phyloP scores from a whole-genome alignment of 768 basidiomycete genomes.

The Xerocomus spinulosus region DNA sequence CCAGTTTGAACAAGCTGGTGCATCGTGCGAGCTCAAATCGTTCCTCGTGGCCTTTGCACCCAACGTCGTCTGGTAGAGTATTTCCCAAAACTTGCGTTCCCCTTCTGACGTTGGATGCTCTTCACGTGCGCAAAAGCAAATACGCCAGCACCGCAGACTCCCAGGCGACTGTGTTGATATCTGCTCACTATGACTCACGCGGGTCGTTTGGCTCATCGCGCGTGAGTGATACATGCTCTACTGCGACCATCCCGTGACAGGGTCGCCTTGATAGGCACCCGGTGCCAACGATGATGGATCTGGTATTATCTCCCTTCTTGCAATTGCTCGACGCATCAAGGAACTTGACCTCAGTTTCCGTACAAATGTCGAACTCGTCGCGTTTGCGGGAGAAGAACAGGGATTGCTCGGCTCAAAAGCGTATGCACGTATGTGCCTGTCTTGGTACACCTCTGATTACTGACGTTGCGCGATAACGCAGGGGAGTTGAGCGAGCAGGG shows the following conservation, averaged over 20 bases:
- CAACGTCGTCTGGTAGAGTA: conserved; percentile 74
- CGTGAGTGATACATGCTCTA: conserved; percentile 12
- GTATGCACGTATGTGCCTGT: conserved; percentile 64
- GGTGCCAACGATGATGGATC: conserved; percentile 64
- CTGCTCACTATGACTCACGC: conserved; percentile 88
- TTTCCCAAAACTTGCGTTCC: not conserved
- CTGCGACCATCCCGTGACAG: not conserved
- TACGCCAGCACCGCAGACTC: conserved; percentile 44
- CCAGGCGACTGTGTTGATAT: conserved; percentile 66
- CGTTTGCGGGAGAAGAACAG: conserved; percentile 92
- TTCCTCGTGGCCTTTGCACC: conserved; percentile 78
- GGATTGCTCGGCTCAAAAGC: conserved; percentile 74
- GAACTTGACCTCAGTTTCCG: conserved; percentile 64
- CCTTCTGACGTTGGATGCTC: not conserved
- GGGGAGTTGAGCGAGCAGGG: conserved; percentile 53
- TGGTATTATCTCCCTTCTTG: conserved; percentile 67
- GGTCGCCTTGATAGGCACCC: conserved; percentile 24
- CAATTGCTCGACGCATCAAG: conserved; percentile 72
- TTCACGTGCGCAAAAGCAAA: conserved; percentile 37
- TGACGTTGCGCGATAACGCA: conserved; percentile 21
- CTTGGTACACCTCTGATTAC: not conserved
- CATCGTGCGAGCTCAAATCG: conserved; percentile 57
- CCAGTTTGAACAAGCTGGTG: conserved; percentile 70
- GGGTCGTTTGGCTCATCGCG: conserved; percentile 80
- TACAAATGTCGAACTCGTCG: conserved; percentile 72